These are phyloP conservation scores for Cytospora piceae DNA, from an alignment of 2,329 filamentous ascomycete genomes.

Conservation along the genomic window DNA sequence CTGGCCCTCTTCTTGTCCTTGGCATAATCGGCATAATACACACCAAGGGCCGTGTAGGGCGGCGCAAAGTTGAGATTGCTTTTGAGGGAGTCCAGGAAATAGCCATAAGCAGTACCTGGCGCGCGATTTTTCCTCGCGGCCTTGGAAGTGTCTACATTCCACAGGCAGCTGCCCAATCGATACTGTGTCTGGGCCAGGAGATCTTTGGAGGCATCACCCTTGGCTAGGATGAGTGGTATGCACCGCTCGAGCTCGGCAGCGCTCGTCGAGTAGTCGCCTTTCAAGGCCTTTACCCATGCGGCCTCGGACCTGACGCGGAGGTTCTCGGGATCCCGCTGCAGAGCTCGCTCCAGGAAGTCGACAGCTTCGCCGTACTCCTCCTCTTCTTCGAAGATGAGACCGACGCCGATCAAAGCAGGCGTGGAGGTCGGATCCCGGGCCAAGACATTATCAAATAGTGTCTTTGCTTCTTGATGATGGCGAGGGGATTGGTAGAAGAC, in stretches of 20 bases:
- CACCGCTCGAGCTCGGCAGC: slow-evolving; percentile 72
- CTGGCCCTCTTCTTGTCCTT: slow-evolving; percentile 84
- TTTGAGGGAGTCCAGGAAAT: slow-evolving; percentile 82
- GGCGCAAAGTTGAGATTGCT: slow-evolving; percentile 87
- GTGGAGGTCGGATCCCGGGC: slow-evolving; percentile 76
- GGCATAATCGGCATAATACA: slow-evolving; percentile 90
- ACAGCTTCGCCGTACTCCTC: slow-evolving; percentile 84
- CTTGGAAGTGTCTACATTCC: slow-evolving; percentile 78
- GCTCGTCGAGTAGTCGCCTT: slow-evolving; percentile 72
- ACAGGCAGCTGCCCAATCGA: slow-evolving; percentile 83
- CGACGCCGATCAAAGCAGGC: slow-evolving; percentile 83
- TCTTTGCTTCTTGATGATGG: slow-evolving; percentile 85
- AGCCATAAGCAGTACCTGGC: slow-evolving; percentile 73
- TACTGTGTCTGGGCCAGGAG: slow-evolving; percentile 87
- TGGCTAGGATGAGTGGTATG: slow-evolving; percentile 65
- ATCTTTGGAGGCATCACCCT: slow-evolving; percentile 62
- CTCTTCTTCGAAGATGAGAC: slow-evolving; percentile 90
- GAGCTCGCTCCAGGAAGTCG: slow-evolving; percentile 76
- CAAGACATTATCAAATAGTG: slow-evolving; percentile 82
- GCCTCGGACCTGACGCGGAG: slow-evolving; percentile 81
- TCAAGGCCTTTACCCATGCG: slow-evolving; percentile 88
- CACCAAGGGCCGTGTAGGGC: slow-evolving; percentile 85
- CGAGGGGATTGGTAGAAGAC: slow-evolving; percentile 90
- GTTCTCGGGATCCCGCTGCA: slow-evolving; percentile 73
- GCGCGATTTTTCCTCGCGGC: slow-evolving; percentile 75